Evolutionary conservation across 352 stramenopile species (phyloP).

Genomic region (Pythium coloratum): DNA sequence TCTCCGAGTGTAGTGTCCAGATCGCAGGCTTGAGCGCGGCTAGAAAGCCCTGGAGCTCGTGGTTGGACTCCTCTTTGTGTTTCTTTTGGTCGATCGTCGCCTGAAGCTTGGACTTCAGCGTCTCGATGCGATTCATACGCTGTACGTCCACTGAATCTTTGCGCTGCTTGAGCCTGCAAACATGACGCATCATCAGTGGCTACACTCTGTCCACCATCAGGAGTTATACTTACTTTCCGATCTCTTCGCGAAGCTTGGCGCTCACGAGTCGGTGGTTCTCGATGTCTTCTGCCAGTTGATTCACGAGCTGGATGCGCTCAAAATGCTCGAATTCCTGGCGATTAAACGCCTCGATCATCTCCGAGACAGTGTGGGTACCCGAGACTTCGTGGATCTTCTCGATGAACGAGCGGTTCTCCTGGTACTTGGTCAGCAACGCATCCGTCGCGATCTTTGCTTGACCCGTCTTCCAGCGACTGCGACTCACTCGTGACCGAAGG

Average conservation of each 20-base stretch:
- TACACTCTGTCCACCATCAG: too few species aligned
- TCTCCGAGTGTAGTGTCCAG: slow-evolving; percentile 62
- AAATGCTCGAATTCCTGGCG: slow-evolving; percentile 82
- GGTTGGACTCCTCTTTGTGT: slow-evolving; percentile 72
- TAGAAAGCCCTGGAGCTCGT: slow-evolving; percentile 66
- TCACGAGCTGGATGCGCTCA: slow-evolving; percentile 80
- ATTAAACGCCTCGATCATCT: slow-evolving; percentile 87
- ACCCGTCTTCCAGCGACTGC: slow-evolving; percentile 68
- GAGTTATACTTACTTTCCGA: slow-evolving; percentile 55
- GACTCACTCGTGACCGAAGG: slow-evolving; percentile 50
- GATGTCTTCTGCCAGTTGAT: slow-evolving; percentile 81
- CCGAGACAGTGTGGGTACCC: slow-evolving; percentile 71
- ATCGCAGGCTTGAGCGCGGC: slow-evolving; percentile 63
- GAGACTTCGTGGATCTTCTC: slow-evolving; percentile 84
- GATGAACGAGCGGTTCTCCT: slow-evolving; percentile 79
- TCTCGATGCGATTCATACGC: slow-evolving; percentile 73
- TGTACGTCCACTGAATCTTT: slow-evolving; percentile 83
- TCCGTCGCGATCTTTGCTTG: slow-evolving; percentile 69
- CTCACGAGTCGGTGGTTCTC: slow-evolving; percentile 71
- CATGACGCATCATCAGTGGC: background rate
- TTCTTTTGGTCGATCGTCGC: slow-evolving; percentile 70
- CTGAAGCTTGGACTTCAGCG: slow-evolving; percentile 60
- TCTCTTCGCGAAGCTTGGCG: slow-evolving; percentile 73
- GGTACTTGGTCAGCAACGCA: slow-evolving; percentile 67
- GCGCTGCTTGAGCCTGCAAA: slow-evolving; percentile 67